A percentile compares a stretch with the other conserved stretches of the same genome.
Conservation (phyloP, 1,284 basidiomycete genomes). For the Austroboletus niveus region DNA sequence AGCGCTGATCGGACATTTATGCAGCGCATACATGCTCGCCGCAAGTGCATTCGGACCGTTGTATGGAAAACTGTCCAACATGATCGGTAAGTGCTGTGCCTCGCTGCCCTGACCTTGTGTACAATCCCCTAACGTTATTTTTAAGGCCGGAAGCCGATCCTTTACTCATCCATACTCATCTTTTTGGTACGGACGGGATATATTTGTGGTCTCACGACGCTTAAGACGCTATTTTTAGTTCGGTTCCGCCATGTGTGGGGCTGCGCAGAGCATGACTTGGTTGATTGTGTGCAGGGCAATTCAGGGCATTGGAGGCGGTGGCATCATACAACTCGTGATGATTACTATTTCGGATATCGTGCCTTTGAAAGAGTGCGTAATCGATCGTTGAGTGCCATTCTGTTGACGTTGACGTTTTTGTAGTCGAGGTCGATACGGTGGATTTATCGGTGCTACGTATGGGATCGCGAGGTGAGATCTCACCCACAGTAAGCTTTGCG, state of each 20-base stretch:
- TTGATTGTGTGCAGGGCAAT: slow-evolving; percentile 73
- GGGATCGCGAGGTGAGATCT: slow-evolving; percentile 52
- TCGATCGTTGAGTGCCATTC: background rate
- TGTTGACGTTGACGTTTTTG: background rate
- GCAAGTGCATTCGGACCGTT: slow-evolving; percentile 65
- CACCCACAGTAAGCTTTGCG: background rate
- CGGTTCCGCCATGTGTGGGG: slow-evolving; percentile 80
- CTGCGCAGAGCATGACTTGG: slow-evolving; percentile 76
- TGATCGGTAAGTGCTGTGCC: slow-evolving; percentile 36
- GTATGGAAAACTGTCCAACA: slow-evolving; percentile 75
- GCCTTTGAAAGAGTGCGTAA: slow-evolving; percentile 63
- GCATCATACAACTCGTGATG: slow-evolving; percentile 63
- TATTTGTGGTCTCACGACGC: background rate
- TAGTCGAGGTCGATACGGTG: slow-evolving; percentile 51
- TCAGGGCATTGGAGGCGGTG: slow-evolving; percentile 83
- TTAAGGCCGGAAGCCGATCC: slow-evolving; percentile 70
- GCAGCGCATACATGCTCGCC: slow-evolving; percentile 71
- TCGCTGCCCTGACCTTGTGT: background rate
- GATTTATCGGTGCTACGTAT: background rate
- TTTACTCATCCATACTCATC: slow-evolving; percentile 64
- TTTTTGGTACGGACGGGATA: slow-evolving; percentile 55
- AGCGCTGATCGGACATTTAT: background rate
- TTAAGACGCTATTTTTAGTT: slow-evolving; percentile 39
- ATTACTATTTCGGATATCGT: slow-evolving; percentile 84
- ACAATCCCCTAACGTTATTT: background rate